Evolutionary conservation across 2,329 filamentous ascomycete species (phyloP).

Genomic region (Huntiella moniliformis): DNA sequence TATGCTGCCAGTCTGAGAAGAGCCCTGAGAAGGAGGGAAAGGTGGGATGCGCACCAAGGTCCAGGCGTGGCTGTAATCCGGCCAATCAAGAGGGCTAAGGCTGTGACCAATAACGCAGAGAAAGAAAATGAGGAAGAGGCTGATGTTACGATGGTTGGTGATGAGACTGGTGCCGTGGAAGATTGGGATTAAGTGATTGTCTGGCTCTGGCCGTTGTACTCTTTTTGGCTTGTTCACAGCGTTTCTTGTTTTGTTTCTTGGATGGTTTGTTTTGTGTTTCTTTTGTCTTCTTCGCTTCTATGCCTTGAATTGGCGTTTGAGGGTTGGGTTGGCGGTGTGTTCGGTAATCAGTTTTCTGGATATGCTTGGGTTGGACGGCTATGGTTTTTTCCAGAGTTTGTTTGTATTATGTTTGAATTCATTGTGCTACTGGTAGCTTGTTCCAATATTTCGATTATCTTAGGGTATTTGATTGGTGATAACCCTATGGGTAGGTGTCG

Average conservation of each 20-base stretch:
- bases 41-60: constrained; percentile 43
- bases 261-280: constrained; percentile 1
- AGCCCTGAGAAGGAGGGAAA: constrained; percentile 42
- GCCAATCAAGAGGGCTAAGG: constrained; percentile 24
- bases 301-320: not conserved
- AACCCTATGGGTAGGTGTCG: too few species aligned
- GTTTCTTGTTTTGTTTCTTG: not conserved
- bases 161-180: constrained; percentile 30
- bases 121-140: constrained; percentile 18
- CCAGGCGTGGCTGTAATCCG: constrained; percentile 27
- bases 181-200: constrained; percentile 14
- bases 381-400: too few species aligned
- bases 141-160: constrained; percentile 24
- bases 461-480: too few species aligned
- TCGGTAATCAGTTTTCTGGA: not conserved
- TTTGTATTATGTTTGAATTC: too few species aligned
- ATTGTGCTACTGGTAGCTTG: too few species aligned
- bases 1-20: constrained; percentile 49
- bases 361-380: not conserved
- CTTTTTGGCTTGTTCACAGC: constrained; percentile 1
- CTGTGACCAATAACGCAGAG: constrained; percentile 15
- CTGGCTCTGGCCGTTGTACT: not conserved
- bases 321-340: not conserved
- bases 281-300: constrained; percentile 2
- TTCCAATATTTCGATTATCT: too few species aligned